Conservation (phyloP, 306 rosid genomes). For the Sophora flavescens region DNA sequence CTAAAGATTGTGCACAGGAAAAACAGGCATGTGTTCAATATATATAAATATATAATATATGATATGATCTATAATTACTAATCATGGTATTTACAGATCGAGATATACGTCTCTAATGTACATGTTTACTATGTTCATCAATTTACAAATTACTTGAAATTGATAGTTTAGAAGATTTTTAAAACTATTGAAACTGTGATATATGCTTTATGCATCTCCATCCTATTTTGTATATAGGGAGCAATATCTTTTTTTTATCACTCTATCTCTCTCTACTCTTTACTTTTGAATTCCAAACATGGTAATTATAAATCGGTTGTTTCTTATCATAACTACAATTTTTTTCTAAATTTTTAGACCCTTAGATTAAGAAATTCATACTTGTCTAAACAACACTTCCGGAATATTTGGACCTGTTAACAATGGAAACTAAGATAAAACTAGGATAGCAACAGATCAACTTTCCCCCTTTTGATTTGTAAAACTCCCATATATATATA, state of each 20-base stretch:
- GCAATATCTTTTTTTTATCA: background rate
- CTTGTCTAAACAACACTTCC: background rate
- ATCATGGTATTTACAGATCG: constrained; percentile 16
- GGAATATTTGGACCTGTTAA: background rate
- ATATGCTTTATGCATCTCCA: background rate
- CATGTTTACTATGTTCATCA: constrained; percentile 21
- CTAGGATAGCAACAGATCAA: constrained; percentile 10
- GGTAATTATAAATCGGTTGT: constrained; percentile 33
- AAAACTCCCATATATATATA: background rate
- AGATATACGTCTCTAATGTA: background rate
- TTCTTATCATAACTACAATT: constrained; percentile 8
- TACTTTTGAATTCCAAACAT: constrained; percentile 1
- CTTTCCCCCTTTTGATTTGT: constrained; percentile 21
- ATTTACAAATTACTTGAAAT: constrained; percentile 1
- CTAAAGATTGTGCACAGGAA: constrained; percentile 90
- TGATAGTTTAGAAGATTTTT: background rate
- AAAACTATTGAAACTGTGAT: background rate
- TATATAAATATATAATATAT: background rate
- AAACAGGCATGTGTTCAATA: constrained; percentile 70
- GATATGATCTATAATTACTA: constrained; percentile 33
- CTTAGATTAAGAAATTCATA: background rate
- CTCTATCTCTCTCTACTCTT: constrained; percentile 10
- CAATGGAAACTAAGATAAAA: constrained; percentile 19
- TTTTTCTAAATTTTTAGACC: constrained; percentile 1
- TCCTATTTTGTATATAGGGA: background rate